phyloP scores from a whole-genome alignment of 1,284 basidiomycete species.

The Heimioporus retisporus region DNA sequence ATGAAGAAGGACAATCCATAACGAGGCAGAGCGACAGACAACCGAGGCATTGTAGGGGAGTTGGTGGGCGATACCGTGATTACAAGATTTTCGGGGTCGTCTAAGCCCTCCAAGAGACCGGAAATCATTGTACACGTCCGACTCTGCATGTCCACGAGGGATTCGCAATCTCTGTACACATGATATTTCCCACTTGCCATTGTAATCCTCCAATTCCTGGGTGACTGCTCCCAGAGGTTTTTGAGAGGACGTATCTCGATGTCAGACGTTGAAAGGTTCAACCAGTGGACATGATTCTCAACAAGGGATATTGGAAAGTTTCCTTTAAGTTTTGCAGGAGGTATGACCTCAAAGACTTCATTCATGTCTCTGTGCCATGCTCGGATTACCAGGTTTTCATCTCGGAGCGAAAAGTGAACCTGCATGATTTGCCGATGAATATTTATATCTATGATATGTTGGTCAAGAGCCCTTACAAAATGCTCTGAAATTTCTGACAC shows the following conservation, averaged over 20 bases:
- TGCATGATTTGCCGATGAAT: neutral
- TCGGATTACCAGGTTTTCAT: conserved; percentile 25
- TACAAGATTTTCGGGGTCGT: conserved; percentile 38
- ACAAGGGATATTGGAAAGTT: conserved; percentile 52
- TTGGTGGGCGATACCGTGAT: conserved; percentile 19
- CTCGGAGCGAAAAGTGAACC: conserved; percentile 42
- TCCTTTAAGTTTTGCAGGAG: conserved; percentile 35
- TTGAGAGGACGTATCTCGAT: conserved; percentile 34
- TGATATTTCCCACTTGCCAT: conserved; percentile 7
- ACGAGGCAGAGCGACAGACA: conserved; percentile 54
- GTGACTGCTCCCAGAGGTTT: conserved; percentile 32
- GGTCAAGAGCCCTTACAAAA: neutral
- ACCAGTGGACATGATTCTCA: conserved; percentile 49
- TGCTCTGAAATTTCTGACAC: neutral
- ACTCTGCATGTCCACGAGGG: conserved; percentile 42
- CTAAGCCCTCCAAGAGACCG: conserved; percentile 38
- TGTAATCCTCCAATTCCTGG: conserved; percentile 24
- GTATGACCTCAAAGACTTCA: conserved; percentile 46
- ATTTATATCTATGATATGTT: too few relatives aligned
- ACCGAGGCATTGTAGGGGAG: too few relatives aligned
- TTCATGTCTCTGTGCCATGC: conserved; percentile 35
- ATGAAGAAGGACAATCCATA: conserved; percentile 33
- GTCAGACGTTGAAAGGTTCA: conserved; percentile 33
- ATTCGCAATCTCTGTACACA: conserved; percentile 16
- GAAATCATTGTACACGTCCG: conserved; percentile 41